Percentiles rank a stretch among this genome's conserved stretches.
These are phyloP conservation scores for Mortierella sp. DNA, from an alignment of 371 early-diverging fungal species.

Conservation along the genomic window DNA sequence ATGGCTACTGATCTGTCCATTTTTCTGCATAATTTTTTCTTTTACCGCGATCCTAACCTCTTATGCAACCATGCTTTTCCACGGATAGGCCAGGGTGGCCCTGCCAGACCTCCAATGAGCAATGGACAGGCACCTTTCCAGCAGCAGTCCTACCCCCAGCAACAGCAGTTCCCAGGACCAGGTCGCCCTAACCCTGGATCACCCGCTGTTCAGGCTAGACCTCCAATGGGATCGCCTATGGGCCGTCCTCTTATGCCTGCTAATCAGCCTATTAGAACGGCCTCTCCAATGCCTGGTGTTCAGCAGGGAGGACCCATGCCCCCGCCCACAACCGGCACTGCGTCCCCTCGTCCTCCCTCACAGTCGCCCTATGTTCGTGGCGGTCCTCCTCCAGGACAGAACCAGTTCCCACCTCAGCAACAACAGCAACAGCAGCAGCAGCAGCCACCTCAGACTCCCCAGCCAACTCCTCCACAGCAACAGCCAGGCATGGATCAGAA, in stretches of 20 bases:
- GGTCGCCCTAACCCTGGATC: conserved; percentile 32
- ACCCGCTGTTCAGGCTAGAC: conserved; percentile 25
- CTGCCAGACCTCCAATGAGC: conserved; percentile 24
- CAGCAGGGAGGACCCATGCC: conserved; percentile 21
- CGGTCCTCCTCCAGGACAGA: conserved; percentile 21
- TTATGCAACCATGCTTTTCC: too few species aligned
- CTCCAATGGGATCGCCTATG: conserved; percentile 14
- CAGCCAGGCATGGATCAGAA: conserved; percentile 20
- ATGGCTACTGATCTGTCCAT: too few species aligned
- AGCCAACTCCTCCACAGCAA: conserved; percentile 23
- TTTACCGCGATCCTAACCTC: too few species aligned
- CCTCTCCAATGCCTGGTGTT: conserved; percentile 34
- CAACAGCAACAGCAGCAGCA: conserved; percentile 6
- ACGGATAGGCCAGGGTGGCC: conserved; percentile 22
- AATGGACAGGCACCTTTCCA: conserved; percentile 17
- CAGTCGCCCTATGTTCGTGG: conserved; percentile 25
- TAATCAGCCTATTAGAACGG: conserved; percentile 37
- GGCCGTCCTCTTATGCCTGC: conserved; percentile 26
- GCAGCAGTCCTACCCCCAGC: conserved; percentile 26
- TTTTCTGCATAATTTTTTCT: too few species aligned
- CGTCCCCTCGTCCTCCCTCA: conserved; percentile 21
- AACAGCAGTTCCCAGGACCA: conserved; percentile 26
- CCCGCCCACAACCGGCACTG: conserved; percentile 20
- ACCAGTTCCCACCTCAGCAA: conserved; percentile 14
- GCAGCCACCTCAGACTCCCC: conserved; percentile 17